Percentiles rank a stretch among this genome's conserved stretches.
Conservation (phyloP, 2,329 filamentous ascomycete species). For the Plenodomus biglobosus region DNA sequence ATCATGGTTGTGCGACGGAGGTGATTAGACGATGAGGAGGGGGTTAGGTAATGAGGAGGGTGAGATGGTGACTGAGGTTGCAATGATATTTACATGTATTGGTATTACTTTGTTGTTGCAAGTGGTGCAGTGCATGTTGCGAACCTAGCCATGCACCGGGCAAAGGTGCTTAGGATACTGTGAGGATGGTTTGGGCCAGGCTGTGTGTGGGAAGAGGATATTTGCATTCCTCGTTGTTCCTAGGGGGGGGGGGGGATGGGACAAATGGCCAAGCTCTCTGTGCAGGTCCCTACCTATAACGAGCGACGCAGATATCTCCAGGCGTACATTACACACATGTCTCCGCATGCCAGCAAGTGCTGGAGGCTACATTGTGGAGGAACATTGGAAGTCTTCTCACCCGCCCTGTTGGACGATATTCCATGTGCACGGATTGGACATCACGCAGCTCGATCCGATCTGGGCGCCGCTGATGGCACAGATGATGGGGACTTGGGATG, state of each 20-base stretch:
- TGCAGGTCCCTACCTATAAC: slow-evolving; percentile 34
- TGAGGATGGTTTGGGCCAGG: slow-evolving; percentile 37
- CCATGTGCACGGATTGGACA: slow-evolving; percentile 41
- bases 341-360: slow-evolving; percentile 38
- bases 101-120: slow-evolving; percentile 43
- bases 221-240: slow-evolving; percentile 41
- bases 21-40: slow-evolving; percentile 36
- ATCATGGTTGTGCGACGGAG: slow-evolving; percentile 38
- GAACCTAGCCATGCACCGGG: slow-evolving; percentile 33
- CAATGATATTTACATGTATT: slow-evolving; percentile 45
- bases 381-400: slow-evolving; percentile 39
- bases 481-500: slow-evolving; percentile 33
- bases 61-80: slow-evolving; percentile 37
- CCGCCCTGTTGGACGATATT: slow-evolving; percentile 39
- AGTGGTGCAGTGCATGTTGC: slow-evolving; percentile 36
- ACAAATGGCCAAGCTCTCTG: slow-evolving; percentile 39
- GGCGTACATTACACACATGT: slow-evolving; percentile 39
- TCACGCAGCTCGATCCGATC: slow-evolving; percentile 42
- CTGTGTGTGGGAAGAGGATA: slow-evolving; percentile 39
- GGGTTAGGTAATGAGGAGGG: slow-evolving; percentile 31
- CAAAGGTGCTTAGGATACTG: slow-evolving; percentile 33
- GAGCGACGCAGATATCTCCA: slow-evolving; percentile 37
- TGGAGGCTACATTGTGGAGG: slow-evolving; percentile 41
- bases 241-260: slow-evolving; percentile 40
- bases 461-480: slow-evolving; percentile 38